phyloP scores from a whole-genome alignment of 306 rosid genomes.

The Dalbergia cultrata region DNA sequence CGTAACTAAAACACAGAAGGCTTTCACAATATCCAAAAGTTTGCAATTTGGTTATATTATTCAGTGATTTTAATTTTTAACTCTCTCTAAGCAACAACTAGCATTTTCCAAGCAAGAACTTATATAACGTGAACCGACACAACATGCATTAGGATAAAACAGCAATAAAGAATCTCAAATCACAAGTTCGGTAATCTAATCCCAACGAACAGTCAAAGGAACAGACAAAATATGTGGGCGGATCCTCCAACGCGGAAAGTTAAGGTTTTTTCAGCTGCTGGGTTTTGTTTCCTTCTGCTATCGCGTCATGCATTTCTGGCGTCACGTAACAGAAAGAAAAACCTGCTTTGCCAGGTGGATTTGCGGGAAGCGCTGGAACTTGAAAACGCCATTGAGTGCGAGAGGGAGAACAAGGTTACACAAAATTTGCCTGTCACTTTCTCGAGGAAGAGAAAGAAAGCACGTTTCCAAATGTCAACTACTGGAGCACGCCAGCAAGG shows the following conservation, averaged over 20 bases:
- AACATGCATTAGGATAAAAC: slow-evolving; percentile 2
- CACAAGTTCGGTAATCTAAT: slow-evolving; percentile 36
- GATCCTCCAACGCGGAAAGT: slow-evolving; percentile 10
- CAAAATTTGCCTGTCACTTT: slow-evolving; percentile 13
- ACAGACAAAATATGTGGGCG: slow-evolving; percentile 33
- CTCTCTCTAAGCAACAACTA: slow-evolving; percentile 11
- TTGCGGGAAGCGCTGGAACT: slow-evolving; percentile 20
- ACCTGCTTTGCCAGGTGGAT: slow-evolving; percentile 7
- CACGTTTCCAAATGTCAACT: background rate
- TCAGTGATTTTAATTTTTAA: slow-evolving; percentile 1
- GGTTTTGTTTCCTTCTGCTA: too few species aligned
- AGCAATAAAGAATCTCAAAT: background rate
- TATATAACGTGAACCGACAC: background rate
- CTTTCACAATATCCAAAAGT: slow-evolving; percentile 28
- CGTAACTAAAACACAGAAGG: too few species aligned
- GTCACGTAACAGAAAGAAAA: too few species aligned
- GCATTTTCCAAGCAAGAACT: background rate
- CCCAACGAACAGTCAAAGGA: slow-evolving; percentile 5
- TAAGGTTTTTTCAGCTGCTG: too few species aligned
- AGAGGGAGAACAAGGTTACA: background rate
- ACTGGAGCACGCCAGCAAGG: background rate
- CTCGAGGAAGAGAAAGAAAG: background rate
- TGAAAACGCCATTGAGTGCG: slow-evolving; percentile 1
- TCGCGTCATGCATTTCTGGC: too few species aligned
- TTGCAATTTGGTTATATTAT: slow-evolving; percentile 5